These are phyloP conservation scores for Neofusicoccum ribis DNA, from an alignment of 2,329 filamentous ascomycete genomes.

Conservation along the genomic window DNA sequence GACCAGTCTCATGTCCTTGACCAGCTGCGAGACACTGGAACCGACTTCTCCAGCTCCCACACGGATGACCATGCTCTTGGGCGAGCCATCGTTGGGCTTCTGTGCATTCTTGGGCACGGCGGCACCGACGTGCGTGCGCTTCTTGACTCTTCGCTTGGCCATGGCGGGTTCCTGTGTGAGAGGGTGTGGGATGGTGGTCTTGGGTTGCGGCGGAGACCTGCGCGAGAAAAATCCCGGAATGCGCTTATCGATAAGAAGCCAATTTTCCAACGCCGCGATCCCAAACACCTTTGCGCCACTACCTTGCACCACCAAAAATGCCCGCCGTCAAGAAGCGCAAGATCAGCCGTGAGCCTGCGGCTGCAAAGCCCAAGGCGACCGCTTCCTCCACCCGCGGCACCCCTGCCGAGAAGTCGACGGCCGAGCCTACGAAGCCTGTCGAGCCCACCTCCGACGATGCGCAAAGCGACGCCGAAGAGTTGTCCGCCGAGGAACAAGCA, in stretches of 20 bases:
- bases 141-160: conserved; percentile 56
- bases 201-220: conserved; percentile 11
- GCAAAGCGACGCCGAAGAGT: conserved; percentile 25
- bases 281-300: not conserved
- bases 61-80: conserved; percentile 98
- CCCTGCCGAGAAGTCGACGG: conserved; percentile 1
- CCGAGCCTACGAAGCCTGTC: conserved; percentile 21
- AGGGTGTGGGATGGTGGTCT: not conserved
- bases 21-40: conserved; percentile 85
- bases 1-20: conserved; percentile 84
- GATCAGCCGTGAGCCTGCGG: conserved; percentile 28
- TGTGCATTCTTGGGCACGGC: conserved; percentile 57
- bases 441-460: conserved; percentile 23
- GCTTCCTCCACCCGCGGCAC: not conserved
- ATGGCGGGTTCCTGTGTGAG: conserved; percentile 5
- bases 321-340: conserved; percentile 46
- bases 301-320: conserved; percentile 31
- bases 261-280: conserved; percentile 1
- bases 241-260: conserved; percentile 15
- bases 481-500: conserved; percentile 25
- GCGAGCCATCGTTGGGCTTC: conserved; percentile 65
- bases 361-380: not conserved
- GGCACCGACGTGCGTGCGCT: conserved; percentile 77
- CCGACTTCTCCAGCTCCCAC: conserved; percentile 94
- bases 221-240: conserved; percentile 13